Evolutionary conservation across 2,329 filamentous ascomycete species (phyloP).

Genomic region (Pseudopyrenochaeta lycopersici): DNA sequence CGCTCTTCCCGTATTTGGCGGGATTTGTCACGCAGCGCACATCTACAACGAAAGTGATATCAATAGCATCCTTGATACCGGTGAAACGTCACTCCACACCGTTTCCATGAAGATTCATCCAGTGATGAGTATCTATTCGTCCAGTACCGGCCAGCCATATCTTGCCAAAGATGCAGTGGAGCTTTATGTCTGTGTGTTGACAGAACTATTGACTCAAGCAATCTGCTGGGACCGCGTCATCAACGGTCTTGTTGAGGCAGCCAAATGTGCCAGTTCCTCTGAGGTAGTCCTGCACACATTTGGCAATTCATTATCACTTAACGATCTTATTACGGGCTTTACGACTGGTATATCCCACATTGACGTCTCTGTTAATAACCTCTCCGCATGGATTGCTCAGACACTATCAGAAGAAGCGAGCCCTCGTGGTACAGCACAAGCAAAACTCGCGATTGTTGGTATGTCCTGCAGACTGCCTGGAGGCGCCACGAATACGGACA

Average conservation of each 20-base stretch:
- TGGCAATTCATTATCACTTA: conserved; percentile 27
- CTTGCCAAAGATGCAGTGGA: conserved; percentile 25
- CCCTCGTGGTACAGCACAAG: conserved; percentile 7
- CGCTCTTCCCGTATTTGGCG: conserved; percentile 34
- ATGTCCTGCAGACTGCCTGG: conserved; percentile 48
- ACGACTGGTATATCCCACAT: neutral
- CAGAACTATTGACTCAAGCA: conserved; percentile 21
- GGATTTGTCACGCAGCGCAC: conserved; percentile 40
- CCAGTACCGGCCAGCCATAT: conserved; percentile 52
- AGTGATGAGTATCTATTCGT: conserved; percentile 56
- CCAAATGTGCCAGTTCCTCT: neutral
- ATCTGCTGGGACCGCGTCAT: conserved; percentile 29
- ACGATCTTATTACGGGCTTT: conserved; percentile 20
- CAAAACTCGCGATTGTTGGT: conserved; percentile 46
- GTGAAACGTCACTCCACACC: neutral
- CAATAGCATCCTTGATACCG: conserved; percentile 25
- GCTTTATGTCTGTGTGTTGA: conserved; percentile 19
- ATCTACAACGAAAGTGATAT: conserved; percentile 40
- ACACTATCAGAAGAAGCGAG: neutral
- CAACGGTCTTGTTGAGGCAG: conserved; percentile 16
- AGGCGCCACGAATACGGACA: conserved; percentile 32
- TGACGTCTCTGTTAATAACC: conserved; percentile 1
- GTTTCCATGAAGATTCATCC: conserved; percentile 22
- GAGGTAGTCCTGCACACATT: conserved; percentile 15
- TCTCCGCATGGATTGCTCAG: conserved; percentile 2